Base-by-base conservation (phyloP, 163 green algal species). In the Chlamydomonas reinhardtii region DNA sequence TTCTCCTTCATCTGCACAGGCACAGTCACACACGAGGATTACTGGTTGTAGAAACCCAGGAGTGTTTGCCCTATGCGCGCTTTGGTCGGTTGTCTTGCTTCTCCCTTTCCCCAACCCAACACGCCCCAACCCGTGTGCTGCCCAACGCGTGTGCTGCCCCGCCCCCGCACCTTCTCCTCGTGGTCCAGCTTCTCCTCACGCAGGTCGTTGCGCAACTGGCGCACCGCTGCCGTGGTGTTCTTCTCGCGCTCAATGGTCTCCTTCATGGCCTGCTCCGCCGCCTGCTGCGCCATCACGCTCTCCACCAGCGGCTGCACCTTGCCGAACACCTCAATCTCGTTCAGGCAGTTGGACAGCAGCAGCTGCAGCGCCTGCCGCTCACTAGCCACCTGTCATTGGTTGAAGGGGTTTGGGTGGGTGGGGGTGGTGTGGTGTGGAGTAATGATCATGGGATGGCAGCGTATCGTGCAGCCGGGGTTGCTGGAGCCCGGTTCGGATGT, bases 201-300 rank as follows among this genome's bases (percentile, higher is more conserved):
- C 35, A 97, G 74, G 64, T 95, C 91, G 62, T 90, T 89, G 32
- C 91, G 89, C 48, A 97, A 88, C 65, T 93, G 84, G 82, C 91
- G 93, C 31, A 97, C 94, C 43, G 91, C 88, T 8, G 85, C 81
- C 1, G 90, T 95, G 32, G 92, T 93, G 20, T 77, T 90, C 59
- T 91, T 89, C 82, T 97, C 95, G 19, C 92, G 88, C 82, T 95
- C 94, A 61, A 96, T 94, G 61, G 93, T 95, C 65, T 94, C 90
- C 52, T 91, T 83, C 71, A 91, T 95, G 29, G 92, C 35, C 69
- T 92, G 90, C 91, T 95, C 90, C 8, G 75, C 79, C 15, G 92
- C 88, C 85, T 96, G 91, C 72, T 92, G 85, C 37, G 91, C 87
- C 64, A 94, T 87, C 29, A 97, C 94, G 48, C 72, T 89, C 72